phyloP scores from a whole-genome alignment of 2,329 filamentous ascomycete genomes.

The Beauveria medogensis region DNA sequence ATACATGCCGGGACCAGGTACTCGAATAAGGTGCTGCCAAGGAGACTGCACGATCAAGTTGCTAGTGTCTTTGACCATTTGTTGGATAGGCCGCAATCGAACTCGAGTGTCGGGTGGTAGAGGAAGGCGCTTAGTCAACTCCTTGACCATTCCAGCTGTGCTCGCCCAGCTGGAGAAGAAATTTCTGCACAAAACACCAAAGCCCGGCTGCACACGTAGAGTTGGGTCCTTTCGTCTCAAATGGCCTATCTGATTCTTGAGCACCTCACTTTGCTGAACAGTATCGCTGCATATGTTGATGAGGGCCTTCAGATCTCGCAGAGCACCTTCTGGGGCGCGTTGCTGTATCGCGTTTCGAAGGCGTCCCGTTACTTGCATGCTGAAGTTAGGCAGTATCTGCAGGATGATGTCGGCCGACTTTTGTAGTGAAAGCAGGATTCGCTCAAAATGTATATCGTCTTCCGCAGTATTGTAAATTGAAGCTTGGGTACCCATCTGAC shows the following conservation, averaged over 20 bases:
- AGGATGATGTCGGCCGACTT: constrained; percentile 66
- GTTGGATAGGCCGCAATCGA: constrained; percentile 73
- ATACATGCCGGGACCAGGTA: constrained; percentile 17
- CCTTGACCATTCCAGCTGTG: constrained; percentile 53
- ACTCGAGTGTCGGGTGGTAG: constrained; percentile 61
- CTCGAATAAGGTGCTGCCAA: constrained; percentile 39
- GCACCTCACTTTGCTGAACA: constrained; percentile 63
- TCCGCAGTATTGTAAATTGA: constrained; percentile 33
- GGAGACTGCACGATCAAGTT: constrained; percentile 58
- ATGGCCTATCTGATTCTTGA: constrained; percentile 64
- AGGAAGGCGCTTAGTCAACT: constrained; percentile 41
- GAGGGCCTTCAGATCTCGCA: constrained; percentile 61
- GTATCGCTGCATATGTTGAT: constrained; percentile 64
- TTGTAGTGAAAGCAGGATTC: constrained; percentile 69
- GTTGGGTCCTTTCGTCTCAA: constrained; percentile 83
- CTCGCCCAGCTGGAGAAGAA: constrained; percentile 65
- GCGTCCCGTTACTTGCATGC: constrained; percentile 55
- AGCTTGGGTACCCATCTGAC: not conserved
- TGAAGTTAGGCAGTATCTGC: constrained; percentile 61
- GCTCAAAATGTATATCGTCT: constrained; percentile 75
- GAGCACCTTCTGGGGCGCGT: constrained; percentile 49
- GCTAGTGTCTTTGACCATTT: constrained; percentile 71
- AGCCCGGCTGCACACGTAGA: constrained; percentile 53
- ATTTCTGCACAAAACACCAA: constrained; percentile 65
- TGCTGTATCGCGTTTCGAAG: constrained; percentile 56